Percentiles rank a stretch among this genome's conserved stretches.
These are phyloP conservation scores for Przewalskia tangutica DNA, from an alignment of 257 asterid genomes.

Conservation along the genomic window DNA sequence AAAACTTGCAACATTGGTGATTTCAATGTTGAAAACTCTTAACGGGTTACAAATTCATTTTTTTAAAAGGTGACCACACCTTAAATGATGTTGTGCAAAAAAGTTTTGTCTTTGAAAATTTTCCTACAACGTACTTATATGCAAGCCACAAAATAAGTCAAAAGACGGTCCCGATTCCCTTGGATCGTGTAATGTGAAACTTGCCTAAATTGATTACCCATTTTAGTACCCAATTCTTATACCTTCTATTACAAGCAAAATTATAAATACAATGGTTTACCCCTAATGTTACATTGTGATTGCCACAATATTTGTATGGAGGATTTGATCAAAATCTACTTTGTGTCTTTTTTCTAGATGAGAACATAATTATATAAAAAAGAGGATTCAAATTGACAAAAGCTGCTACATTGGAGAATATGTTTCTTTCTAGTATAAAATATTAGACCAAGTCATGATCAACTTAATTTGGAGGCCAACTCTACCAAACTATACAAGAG, in stretches of 20 bases:
- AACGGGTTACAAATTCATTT: background rate
- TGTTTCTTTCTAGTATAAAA: background rate
- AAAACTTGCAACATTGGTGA: too few species aligned
- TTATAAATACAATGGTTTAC: background rate
- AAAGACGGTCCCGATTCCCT: background rate
- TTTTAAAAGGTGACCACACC: background rate
- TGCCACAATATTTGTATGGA: background rate
- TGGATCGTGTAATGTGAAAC: background rate
- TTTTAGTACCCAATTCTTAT: background rate
- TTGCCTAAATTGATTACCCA: background rate
- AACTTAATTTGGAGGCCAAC: slow-evolving; percentile 77
- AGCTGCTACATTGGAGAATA: background rate
- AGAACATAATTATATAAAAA: background rate
- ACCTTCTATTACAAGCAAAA: background rate
- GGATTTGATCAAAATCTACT: background rate
- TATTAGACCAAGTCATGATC: background rate
- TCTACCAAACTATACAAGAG: slow-evolving; percentile 40
- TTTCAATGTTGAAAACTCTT: too few species aligned
- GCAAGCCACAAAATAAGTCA: background rate
- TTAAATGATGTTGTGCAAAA: background rate
- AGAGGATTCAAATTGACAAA: background rate
- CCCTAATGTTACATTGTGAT: background rate
- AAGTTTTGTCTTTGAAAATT: background rate
- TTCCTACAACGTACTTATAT: background rate
- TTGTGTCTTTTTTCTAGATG: background rate